phyloP scores from a whole-genome alignment of 768 basidiomycete genomes.

The Boletus vinaceobasis region DNA sequence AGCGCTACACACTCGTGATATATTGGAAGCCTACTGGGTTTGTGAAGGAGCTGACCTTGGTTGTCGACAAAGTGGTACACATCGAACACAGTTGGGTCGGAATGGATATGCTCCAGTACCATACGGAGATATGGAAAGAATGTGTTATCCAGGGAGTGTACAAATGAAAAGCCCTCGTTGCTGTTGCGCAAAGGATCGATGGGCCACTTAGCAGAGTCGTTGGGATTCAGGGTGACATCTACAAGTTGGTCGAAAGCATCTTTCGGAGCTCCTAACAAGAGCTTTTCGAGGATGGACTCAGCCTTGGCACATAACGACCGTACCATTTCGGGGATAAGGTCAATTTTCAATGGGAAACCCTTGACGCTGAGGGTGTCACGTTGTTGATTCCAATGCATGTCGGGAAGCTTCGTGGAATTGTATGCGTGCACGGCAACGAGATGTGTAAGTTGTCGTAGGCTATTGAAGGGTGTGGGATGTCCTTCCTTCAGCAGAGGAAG shows the following conservation, averaged over 20 bases:
- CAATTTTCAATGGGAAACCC: background rate
- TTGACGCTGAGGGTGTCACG: background rate
- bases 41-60: too few species aligned
- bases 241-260: background rate
- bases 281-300: background rate
- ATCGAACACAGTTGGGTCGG: background rate
- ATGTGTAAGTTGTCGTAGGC: background rate
- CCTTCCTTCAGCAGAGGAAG: background rate
- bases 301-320: background rate
- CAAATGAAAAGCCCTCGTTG: background rate
- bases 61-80: too few species aligned
- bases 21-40: too few species aligned
- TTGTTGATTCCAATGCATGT: background rate
- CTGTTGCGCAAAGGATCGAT: background rate
- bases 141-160: background rate
- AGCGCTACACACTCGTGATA: too few species aligned
- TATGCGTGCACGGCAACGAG: background rate
- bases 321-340: background rate
- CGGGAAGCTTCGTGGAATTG: background rate
- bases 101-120: background rate
- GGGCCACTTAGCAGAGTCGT: background rate
- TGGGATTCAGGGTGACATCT: background rate
- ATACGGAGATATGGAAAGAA: background rate
- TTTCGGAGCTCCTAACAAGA: background rate
- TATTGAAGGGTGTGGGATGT: background rate